Percentiles rank a stretch among this genome's conserved stretches.
Evolutionary conservation across 2,329 filamentous ascomycete species (phyloP).

Genomic region (Diaporthe sp.): DNA sequence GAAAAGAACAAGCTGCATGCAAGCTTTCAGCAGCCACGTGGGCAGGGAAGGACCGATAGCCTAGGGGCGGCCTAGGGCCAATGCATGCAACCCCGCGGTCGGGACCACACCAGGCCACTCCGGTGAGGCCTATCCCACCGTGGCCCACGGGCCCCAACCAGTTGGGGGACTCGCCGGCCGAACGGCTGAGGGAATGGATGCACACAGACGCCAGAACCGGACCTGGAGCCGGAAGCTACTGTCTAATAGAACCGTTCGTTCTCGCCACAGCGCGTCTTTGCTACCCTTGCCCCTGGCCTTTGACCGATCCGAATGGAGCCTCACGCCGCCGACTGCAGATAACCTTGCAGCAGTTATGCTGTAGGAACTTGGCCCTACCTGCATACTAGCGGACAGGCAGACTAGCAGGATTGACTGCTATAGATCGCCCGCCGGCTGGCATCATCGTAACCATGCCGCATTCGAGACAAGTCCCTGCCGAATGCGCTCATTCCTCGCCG

Average conservation of each 20-base stretch:
- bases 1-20: not conserved
- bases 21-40: slow-evolving; percentile 23
- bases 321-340: not conserved
- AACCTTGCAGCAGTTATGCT: slow-evolving; percentile 18
- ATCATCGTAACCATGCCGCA: slow-evolving; percentile 17
- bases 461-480: not conserved
- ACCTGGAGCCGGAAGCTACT: slow-evolving; percentile 7
- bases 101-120: slow-evolving; percentile 21
- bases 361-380: not conserved
- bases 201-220: not conserved
- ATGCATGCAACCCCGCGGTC: slow-evolving; percentile 23
- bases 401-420: slow-evolving; percentile 1
- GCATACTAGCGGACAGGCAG: not conserved
- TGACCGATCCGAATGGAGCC: slow-evolving; percentile 15
- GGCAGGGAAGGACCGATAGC: slow-evolving; percentile 28
- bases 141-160: slow-evolving; percentile 1
- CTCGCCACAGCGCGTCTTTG: not conserved
- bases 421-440: slow-evolving; percentile 7
- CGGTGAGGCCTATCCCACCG: not conserved
- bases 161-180: not conserved
- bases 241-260: not conserved
- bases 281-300: not conserved
- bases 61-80: not conserved
- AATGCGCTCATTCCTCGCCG: not conserved
- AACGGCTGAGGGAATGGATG: not conserved